Conservation (phyloP, 2,329 filamentous ascomycete genomes). For the Botryotinia narcissicola region DNA sequence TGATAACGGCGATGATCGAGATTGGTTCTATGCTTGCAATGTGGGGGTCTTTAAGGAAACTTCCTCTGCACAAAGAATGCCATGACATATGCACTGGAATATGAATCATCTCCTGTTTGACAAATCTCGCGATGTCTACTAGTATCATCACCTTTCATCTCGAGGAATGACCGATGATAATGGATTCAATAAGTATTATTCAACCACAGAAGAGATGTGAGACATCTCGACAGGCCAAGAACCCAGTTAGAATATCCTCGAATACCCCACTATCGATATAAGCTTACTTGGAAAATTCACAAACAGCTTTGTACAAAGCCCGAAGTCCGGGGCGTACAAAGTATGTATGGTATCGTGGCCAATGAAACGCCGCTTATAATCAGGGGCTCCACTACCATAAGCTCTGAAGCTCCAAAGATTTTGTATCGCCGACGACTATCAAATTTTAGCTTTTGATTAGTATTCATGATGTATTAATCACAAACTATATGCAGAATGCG, state of each 20-base stretch:
- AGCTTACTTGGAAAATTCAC: background rate
- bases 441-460: background rate
- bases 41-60: background rate
- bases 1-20: background rate
- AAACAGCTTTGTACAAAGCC: background rate
- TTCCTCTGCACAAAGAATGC: background rate
- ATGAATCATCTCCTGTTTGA: background rate
- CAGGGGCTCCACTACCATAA: background rate
- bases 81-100: background rate
- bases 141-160: background rate
- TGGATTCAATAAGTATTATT: background rate
- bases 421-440: background rate
- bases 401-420: background rate
- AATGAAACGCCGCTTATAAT: background rate
- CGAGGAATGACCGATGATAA: background rate
- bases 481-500: background rate
- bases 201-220: background rate
- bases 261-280: background rate
- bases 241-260: background rate
- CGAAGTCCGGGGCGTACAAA: too few relatives aligned
- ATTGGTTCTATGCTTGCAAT: background rate
- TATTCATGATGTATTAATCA: background rate
- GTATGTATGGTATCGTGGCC: background rate
- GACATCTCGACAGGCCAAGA: background rate
- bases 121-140: background rate